phyloP scores from a whole-genome alignment of 2,329 filamentous ascomycete genomes.

The Aspergillus jensenii region DNA sequence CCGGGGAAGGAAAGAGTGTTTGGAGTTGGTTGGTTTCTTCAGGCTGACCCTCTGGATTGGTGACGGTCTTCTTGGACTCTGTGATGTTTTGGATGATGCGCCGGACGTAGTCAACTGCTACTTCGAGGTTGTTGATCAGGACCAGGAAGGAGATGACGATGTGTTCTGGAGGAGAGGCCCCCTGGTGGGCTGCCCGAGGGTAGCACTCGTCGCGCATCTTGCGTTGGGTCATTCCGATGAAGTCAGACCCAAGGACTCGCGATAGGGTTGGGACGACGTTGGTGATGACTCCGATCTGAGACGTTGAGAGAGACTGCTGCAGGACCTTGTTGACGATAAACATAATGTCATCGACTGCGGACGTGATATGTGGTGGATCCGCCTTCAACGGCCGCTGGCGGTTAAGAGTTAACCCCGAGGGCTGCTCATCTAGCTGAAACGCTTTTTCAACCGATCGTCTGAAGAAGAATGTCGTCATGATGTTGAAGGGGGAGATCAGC shows the following conservation, averaged over 20 bases:
- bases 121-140: constrained; percentile 91
- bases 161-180: constrained; percentile 81
- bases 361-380: constrained; percentile 87
- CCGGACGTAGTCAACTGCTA: constrained; percentile 84
- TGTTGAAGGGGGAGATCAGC: constrained; percentile 78
- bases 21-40: constrained; percentile 44
- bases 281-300: constrained; percentile 73
- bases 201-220: constrained; percentile 98
- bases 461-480: constrained; percentile 95
- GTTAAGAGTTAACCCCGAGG: constrained; percentile 74
- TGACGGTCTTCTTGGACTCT: constrained; percentile 30
- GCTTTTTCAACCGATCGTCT: constrained; percentile 94
- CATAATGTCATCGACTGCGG: constrained; percentile 97
- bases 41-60: constrained; percentile 17
- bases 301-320: constrained; percentile 81
- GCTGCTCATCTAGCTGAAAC: constrained; percentile 92
- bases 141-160: constrained; percentile 87
- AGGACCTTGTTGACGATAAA: constrained; percentile 95
- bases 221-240: constrained; percentile 93
- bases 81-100: constrained; percentile 77
- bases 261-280: constrained; percentile 76
- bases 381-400: constrained; percentile 69
- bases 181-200: constrained; percentile 74
- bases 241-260: constrained; percentile 81
- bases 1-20: constrained; percentile 75